Evolutionary conservation across 2,329 filamentous ascomycete species (phyloP), one percentile per base, ranked within the genome.

Genomic region (Xenoacremonium recifei): DNA sequence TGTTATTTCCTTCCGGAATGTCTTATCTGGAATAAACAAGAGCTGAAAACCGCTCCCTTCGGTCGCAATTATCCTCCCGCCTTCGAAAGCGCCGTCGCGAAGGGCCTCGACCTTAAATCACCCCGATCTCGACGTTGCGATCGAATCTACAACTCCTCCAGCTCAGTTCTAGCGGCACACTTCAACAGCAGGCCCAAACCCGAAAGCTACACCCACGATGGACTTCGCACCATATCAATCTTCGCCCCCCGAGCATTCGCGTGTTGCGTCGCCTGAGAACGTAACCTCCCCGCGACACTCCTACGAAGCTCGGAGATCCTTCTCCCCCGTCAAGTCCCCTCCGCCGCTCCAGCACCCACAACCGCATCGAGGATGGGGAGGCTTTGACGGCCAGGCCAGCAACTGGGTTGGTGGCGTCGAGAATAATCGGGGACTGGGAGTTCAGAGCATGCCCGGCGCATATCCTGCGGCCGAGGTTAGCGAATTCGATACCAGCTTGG

Each of bases 141-240:
- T n/a, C n/a, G n/a, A n/a, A n/a, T n/a, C n/a, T n/a, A n/a, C n/a
- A n/a, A n/a, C n/a, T n/a, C n/a, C n/a, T n/a, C n/a, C n/a, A n/a
- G n/a, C n/a, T n/a, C n/a, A n/a, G n/a, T n/a, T n/a, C n/a, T n/a
- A n/a, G n/a, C n/a, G n/a, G n/a, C n/a, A n/a, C n/a, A n/a, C n/a
- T n/a, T n/a, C n/a, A n/a, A n/a, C n/a, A n/a, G n/a, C n/a, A n/a
- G n/a, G n/a, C n/a, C n/a, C n/a, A n/a, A n/a, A n/a, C n/a, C n/a
- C n/a, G n/a, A n/a, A n/a, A n/a, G n/a, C n/a, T n/a, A n/a, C n/a
- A n/a, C n/a, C 29, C 7, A 71, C 57, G 42, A 93, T 93, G 87
- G 88, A 96, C 72, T 99, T 97, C 65, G 93, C 93, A 34, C 93
- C 93, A 27, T 99, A 97, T 70, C 93, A 97, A 73, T 92, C 92